Conservation (phyloP, 192 early-diverging fungal species). For the Rhizophagus sp. region DNA sequence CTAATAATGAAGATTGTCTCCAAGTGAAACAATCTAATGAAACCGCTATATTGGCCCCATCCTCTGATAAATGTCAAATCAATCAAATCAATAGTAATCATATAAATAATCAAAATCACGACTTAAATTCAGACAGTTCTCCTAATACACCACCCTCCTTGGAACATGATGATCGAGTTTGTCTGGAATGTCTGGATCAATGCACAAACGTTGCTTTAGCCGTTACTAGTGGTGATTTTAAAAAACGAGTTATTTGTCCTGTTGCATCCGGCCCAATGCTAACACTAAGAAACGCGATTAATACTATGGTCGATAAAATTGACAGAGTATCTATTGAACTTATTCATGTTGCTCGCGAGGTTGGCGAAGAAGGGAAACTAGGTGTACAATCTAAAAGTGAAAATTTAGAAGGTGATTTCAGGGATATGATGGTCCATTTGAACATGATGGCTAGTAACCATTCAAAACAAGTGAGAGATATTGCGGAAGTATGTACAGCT, state of each 20-base stretch:
- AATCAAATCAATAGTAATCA: not conserved
- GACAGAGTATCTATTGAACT: constrained; percentile 44
- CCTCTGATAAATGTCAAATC: not conserved
- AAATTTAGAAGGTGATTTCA: constrained; percentile 55
- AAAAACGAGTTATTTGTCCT: constrained; percentile 60
- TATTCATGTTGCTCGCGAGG: constrained; percentile 68
- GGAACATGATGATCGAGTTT: constrained; percentile 10
- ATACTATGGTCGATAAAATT: constrained; percentile 62
- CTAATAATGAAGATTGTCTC: not conserved
- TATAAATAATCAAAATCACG: not conserved
- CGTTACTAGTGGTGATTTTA: constrained; percentile 60
- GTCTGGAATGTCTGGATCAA: constrained; percentile 7
- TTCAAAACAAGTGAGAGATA: constrained; percentile 63
- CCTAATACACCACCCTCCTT: not conserved
- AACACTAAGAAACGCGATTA: constrained; percentile 71
- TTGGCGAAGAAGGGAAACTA: constrained; percentile 70
- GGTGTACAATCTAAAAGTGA: constrained; percentile 63
- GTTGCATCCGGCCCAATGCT: constrained; percentile 66
- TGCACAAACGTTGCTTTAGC: constrained; percentile 32
- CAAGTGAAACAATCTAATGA: not conserved
- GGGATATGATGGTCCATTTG: constrained; percentile 55
- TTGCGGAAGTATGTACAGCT: constrained; percentile 69
- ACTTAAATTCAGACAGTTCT: not conserved
- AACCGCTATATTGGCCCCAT: not conserved
- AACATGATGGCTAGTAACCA: constrained; percentile 59